Evolutionary conservation across 352 stramenopile species (phyloP).

Genomic region (Globisporangium echinulatum): DNA sequence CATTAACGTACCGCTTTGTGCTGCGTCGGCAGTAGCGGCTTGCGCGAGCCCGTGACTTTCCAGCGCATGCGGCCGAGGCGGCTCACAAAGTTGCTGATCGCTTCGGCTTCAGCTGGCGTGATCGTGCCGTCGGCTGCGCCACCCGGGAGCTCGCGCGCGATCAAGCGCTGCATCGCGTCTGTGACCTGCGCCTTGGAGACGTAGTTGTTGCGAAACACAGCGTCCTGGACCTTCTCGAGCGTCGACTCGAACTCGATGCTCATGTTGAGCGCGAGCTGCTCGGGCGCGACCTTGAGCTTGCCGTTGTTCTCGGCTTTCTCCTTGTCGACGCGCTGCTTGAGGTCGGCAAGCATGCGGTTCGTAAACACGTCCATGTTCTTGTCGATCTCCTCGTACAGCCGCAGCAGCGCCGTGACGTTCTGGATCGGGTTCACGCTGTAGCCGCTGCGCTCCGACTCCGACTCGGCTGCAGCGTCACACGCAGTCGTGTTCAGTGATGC

Average conservation of each 20-base stretch:
- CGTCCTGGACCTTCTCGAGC: conserved; percentile 76
- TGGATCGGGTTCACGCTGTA: conserved; percentile 67
- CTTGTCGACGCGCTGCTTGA: conserved; percentile 48
- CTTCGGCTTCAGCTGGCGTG: conserved; percentile 53
- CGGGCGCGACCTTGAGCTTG: conserved; percentile 40
- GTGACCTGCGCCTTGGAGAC: conserved; percentile 73
- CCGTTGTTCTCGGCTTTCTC: conserved; percentile 36
- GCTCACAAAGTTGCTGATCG: conserved; percentile 64
- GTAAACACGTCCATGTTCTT: conserved; percentile 78
- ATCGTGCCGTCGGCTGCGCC: conserved; percentile 45
- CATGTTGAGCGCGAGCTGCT: conserved; percentile 77
- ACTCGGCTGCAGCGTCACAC: conserved; percentile 12
- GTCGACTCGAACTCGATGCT: conserved; percentile 77
- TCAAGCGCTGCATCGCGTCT: conserved; percentile 58
- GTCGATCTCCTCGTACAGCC: conserved; percentile 79
- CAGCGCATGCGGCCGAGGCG: conserved; percentile 67
- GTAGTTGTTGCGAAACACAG: conserved; percentile 81
- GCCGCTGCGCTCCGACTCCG: conserved; percentile 13
- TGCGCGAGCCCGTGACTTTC: conserved; percentile 73
- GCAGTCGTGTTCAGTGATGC: not conserved
- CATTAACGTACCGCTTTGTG: conserved; percentile 21
- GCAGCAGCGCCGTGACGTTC: conserved; percentile 58
- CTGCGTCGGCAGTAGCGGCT: conserved; percentile 57
- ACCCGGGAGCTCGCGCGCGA: conserved; percentile 46
- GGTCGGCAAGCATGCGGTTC: conserved; percentile 59